Evolutionary conservation across 176 grass and related monocot species (phyloP), one percentile per base, ranked within the genome.

Genomic region (Puya raimondii): DNA sequence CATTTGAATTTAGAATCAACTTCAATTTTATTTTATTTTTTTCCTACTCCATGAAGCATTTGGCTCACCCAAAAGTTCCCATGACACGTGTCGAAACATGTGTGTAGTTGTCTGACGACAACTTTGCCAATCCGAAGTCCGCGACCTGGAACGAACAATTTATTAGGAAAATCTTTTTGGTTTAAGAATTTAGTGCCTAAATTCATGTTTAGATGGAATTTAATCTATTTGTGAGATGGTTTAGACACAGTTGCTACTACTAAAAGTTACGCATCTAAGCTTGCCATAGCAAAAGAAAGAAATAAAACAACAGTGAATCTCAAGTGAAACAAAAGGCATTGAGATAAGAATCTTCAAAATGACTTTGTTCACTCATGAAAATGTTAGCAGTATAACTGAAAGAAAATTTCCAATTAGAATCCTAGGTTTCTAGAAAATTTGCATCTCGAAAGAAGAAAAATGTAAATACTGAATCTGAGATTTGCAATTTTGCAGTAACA

Each of bases 21-120:
- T 16, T n/a, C 21, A 7, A 7, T 42, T 42, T 42, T 42, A 1
- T 0, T 42, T 42, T 42, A 4, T 5, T 7, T 42, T 21, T 20
- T 61, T 61, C 22, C 56, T 18, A 2, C 56, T 61, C n/a, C 17
- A 21, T 8, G 56, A 61, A 10, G 10, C 21, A 61, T 61, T 20
- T 56, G 25, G 6, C 67, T 80, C 71, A 91, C 85, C 89, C 89
- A 20, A 91, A 91, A 15, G 85, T 91, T 33, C 89, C 89, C 89
- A 91, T 91, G 48, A 91, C 89, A 3, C 89, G 79, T 1, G 89
- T 91, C 0, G 85, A 88, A 51, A 91, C 82, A 79, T 88, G 89
- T 18, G 89, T 91, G 69, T 69, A 18, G 72, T 64, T 77, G 51
- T 91, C 85, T 10, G 48, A 53, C 3, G 89, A 73, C 50, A 91